phyloP scores from a whole-genome alignment of 768 basidiomycete genomes.

The Psilocybe cubensis region DNA sequence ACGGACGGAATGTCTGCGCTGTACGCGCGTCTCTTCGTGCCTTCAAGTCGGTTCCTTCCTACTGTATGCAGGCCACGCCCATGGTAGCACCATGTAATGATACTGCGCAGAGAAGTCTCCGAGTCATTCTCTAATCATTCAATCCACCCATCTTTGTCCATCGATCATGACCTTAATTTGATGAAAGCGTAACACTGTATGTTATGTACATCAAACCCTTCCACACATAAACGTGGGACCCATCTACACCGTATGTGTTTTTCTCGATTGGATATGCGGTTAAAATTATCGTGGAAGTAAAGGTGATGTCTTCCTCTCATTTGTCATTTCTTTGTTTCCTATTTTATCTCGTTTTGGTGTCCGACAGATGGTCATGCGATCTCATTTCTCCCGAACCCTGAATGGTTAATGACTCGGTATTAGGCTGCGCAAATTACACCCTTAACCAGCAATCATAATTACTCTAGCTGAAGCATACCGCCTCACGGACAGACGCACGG shows the following conservation, averaged over 20 bases:
- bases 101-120: not conserved
- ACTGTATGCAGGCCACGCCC: not conserved
- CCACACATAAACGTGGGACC: no score
- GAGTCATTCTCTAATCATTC: not conserved
- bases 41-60: not conserved
- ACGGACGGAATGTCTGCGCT: not conserved
- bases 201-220: no score
- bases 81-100: not conserved
- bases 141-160: no score
- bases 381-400: not conserved
- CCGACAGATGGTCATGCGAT: not conserved
- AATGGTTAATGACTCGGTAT: not conserved
- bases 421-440: no score
- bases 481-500: no score
- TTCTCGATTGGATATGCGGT: no score
- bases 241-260: no score
- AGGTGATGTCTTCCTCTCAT: not conserved
- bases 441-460: no score
- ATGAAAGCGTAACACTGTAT: no score
- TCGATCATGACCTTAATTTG: no score
- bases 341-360: not conserved
- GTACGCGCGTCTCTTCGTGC: not conserved
- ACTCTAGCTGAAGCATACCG: no score
- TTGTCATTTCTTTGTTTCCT: not conserved
- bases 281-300: no score